Base-by-base conservation (phyloP, 805 yeast species). In the Wickerhamiella musiphila region DNA sequence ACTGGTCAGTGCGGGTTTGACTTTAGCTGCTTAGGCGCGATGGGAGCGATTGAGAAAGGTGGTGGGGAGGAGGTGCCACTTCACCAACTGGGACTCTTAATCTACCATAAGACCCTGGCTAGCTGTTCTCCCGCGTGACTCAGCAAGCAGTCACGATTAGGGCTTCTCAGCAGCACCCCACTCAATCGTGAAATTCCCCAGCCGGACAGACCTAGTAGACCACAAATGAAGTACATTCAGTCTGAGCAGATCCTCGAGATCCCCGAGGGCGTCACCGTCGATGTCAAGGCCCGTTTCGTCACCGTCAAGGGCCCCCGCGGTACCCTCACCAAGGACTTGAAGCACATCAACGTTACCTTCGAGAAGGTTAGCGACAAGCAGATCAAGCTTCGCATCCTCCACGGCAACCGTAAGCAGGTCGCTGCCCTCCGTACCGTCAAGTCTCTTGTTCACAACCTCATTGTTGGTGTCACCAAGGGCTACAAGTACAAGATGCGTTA, bases 381-480 rank as follows among this genome's bases (percentile, higher is more conserved):
- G 54, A 68, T 90, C 66, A 78, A 77, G 68, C 72, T 90, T 60
- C 70, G 83, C 51, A 94, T 90, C 49, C 90, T 78, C 77, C 82
- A 86, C 63, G 98, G 96, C 70, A 94, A 82, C 78, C 81, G 96
- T 75, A 86, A 86, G 78, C 98, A 90, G 69, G 96, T 90, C 63
- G 99, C 99, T 62, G 78, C 94, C 58, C 72, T 90, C 63, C 84
- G 96, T 73, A 86, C 98, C 44, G 96, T 90, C 64, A 84, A 82
- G 70, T 81, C 96, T 47, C 69, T 90, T 60, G 71, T 90, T 55
- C 60, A 81, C 60, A 90, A 90, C 79, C 66, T 90, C 74, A 64
- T 90, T 67, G 81, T 78, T 51, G 99, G 99, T 78, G 98, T 90
- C 61, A 90, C 98, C 63, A 75, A 75, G 71, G 98, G 96, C 66